These are phyloP conservation scores for Mycena albidolilacea DNA, from an alignment of 768 basidiomycete species.

Conservation along the genomic window DNA sequence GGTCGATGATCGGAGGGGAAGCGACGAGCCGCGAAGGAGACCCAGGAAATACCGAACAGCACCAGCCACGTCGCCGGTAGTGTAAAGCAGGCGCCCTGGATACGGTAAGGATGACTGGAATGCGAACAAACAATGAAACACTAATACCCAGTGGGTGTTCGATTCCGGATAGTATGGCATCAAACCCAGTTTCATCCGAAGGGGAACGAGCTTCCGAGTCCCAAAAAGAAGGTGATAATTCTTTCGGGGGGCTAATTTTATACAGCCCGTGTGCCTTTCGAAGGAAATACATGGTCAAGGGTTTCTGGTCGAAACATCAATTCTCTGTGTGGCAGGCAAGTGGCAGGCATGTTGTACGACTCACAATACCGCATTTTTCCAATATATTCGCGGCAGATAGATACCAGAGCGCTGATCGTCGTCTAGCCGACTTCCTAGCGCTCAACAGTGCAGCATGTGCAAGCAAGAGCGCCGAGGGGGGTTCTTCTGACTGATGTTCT, in stretches of 20 bases:
- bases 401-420: slow-evolving; percentile 87
- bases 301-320: slow-evolving; percentile 69
- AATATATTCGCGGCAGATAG: slow-evolving; percentile 80
- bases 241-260: slow-evolving; percentile 63
- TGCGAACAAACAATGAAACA: not conserved
- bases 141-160: slow-evolving; percentile 82
- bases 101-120: slow-evolving; percentile 23
- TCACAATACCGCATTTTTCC: slow-evolving; percentile 88
- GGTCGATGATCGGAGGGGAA: slow-evolving; percentile 34
- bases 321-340: not conserved
- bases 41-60: slow-evolving; percentile 87
- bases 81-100: slow-evolving; percentile 88
- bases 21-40: slow-evolving; percentile 68
- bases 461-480: slow-evolving; percentile 82
- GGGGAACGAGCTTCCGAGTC: slow-evolving; percentile 72
- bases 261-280: slow-evolving; percentile 79
- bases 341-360: slow-evolving; percentile 47
- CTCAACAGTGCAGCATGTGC: slow-evolving; percentile 86
- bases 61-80: slow-evolving; percentile 84
- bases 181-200: slow-evolving; percentile 61
- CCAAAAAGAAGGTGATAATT: slow-evolving; percentile 87
- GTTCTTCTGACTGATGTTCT: slow-evolving; percentile 80
- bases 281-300: slow-evolving; percentile 86
- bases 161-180: slow-evolving; percentile 78
- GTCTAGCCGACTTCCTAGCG: slow-evolving; percentile 64